A percentile compares a stretch with the other conserved stretches of the same genome.
These are phyloP conservation scores for Calonectria henricotiae DNA, from an alignment of 2,329 filamentous ascomycete genomes.

Conservation along the genomic window DNA sequence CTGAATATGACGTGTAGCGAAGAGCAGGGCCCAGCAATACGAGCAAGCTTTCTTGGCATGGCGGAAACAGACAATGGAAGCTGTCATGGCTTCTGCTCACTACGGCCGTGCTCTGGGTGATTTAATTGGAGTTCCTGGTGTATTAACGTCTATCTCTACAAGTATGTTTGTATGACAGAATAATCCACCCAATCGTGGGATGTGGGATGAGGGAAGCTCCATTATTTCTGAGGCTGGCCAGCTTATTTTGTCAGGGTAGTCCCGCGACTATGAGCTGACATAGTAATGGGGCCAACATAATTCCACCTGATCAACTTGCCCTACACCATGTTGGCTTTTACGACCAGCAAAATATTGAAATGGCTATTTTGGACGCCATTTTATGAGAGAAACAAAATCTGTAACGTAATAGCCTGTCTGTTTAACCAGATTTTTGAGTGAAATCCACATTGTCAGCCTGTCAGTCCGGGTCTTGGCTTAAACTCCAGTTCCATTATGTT, in stretches of 20 bases:
- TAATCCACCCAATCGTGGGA: background rate
- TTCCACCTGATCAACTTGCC: background rate
- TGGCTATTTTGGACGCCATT: background rate
- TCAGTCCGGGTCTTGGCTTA: too few species aligned
- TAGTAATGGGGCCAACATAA: too few species aligned
- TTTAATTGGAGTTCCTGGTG: background rate
- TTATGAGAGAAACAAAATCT: too few species aligned
- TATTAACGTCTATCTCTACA: background rate
- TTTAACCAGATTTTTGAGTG: too few species aligned
- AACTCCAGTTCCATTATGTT: too few species aligned
- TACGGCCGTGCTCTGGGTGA: background rate
- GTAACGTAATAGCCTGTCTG: too few species aligned
- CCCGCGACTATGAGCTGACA: background rate
- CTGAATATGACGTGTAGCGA: background rate
- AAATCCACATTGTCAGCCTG: too few species aligned
- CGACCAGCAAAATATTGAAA: background rate
- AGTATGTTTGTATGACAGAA: background rate
- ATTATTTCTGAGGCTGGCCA: background rate
- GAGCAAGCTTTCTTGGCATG: background rate
- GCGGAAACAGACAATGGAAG: background rate
- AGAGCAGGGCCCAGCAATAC: background rate
- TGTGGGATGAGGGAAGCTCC: background rate
- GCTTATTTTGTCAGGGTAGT: background rate
- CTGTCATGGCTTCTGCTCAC: background rate
- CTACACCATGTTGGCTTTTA: background rate